Evolutionary conservation across 176 grass and related monocot genomes (phyloP).

Genomic region (Aegilops sharonensis): DNA sequence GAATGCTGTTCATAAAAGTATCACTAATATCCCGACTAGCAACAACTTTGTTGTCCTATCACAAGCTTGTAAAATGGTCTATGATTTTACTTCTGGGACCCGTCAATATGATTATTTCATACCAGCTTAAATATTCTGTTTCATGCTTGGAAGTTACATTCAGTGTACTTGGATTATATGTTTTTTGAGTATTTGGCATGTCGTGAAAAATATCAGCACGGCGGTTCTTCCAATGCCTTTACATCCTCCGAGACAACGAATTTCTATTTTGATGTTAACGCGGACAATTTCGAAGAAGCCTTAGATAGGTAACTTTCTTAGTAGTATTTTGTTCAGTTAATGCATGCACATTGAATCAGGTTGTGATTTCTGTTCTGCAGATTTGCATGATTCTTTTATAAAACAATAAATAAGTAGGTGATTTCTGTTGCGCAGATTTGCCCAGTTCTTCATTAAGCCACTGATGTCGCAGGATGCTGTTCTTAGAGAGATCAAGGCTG

Average conservation of each 20-base stretch:
- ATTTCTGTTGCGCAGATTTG: conserved; percentile 64
- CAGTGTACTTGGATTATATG: conserved; percentile 9
- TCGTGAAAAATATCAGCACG: conserved; percentile 61
- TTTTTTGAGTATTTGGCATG: conserved; percentile 18
- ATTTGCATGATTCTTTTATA: conserved; percentile 61
- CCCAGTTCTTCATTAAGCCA: conserved; percentile 94
- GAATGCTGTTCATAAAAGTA: not conserved
- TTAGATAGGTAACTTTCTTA: conserved; percentile 71
- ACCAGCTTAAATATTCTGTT: not conserved
- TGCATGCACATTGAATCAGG: conserved; percentile 1
- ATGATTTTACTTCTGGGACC: not conserved
- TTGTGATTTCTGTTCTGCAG: conserved; percentile 25
- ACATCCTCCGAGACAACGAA: conserved; percentile 75
- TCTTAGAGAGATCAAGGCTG: conserved; percentile 95
- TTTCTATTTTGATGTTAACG: conserved; percentile 92
- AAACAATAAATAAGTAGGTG: conserved; percentile 27
- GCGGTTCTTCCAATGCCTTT: conserved; percentile 78
- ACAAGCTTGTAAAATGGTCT: not conserved
- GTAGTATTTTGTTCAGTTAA: conserved; percentile 15
- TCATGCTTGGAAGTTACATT: conserved; percentile 21
- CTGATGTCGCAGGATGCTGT: conserved; percentile 94
- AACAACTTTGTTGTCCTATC: not conserved
- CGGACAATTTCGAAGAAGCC: conserved; percentile 77
- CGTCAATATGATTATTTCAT: not conserved
- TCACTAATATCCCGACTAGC: not conserved